Evolutionary conservation across 2,329 filamentous ascomycete species (phyloP), one percentile per base, ranked within the genome.

Genomic region (Fusarium graminum): DNA sequence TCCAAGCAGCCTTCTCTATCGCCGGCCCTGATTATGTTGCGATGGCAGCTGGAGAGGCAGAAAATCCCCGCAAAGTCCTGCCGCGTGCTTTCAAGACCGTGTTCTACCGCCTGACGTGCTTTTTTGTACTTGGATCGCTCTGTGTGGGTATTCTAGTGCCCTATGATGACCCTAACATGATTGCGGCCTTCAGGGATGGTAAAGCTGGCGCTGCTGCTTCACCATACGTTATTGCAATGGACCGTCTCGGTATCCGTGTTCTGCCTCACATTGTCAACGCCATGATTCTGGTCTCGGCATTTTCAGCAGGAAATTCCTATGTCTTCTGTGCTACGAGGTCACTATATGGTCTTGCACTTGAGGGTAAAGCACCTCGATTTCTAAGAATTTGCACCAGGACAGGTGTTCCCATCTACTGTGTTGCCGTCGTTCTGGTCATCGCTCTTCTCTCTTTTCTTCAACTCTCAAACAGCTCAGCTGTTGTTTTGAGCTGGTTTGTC

Each of bases 51-150:
- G 90, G 88, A 17, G 91, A 93, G 75, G 85, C 90, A 1, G 85
- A 90, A 70, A 90, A 92, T 68, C 90, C 91, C 0, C 87, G 90
- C 16, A 79, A 79, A 17, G 85, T 90, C 19, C 86, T 95, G 76
- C 91, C 91, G 0, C 87, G 85, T 39, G 92, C 92, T 2, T 93
- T 88, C 77, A 92, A 92, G 61, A 88, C 90, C 46, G 91, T 94
- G 2, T 93, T 94, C 76, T 93, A 92, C 76, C 89, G 92, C 30
- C 80, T 94, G 30, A 90, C 90, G 0, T 80, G 86, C 3, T 94
- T 94, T 76, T 94, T 93, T 78, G 85, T 92, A 38, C 84, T 93
- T 3, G 91, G 91, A 3, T 88, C 90, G 0, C 82, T 95, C 3
- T 87, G 86, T 19, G 88, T 93, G 6, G 90, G 91, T 10, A 89